Percentiles rank a stretch among this genome's conserved stretches.
phyloP scores from a whole-genome alignment of 179 eudicot species.

The Silene noctiflora region DNA sequence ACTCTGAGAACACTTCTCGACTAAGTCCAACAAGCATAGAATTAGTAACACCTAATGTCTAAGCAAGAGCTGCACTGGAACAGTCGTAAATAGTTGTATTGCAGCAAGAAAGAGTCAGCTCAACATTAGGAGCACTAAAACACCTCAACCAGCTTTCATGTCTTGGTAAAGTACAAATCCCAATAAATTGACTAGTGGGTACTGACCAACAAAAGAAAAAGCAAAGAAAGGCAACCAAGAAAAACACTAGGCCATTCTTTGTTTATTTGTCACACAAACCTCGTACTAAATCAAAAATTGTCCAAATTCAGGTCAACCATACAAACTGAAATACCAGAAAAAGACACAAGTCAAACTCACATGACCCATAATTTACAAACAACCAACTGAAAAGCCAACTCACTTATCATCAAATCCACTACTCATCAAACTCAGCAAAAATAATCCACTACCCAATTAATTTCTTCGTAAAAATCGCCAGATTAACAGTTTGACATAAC shows the following conservation, averaged over 20 bases:
- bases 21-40: conserved; percentile 1
- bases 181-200: conserved; percentile 22
- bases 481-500: conserved; percentile 8
- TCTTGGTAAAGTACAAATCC: conserved; percentile 15
- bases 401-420: not conserved
- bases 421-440: not conserved
- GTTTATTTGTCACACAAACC: conserved; percentile 25
- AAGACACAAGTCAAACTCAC: conserved; percentile 15
- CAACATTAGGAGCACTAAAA: conserved; percentile 5
- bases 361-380: conserved; percentile 21
- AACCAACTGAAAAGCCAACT: conserved; percentile 10
- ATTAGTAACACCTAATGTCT: not conserved
- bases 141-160: conserved; percentile 21
- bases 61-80: not conserved
- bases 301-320: conserved; percentile 23
- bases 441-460: not conserved
- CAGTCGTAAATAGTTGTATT: conserved; percentile 6
- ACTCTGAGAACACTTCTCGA: not conserved
- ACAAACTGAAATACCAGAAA: conserved; percentile 13
- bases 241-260: conserved; percentile 23
- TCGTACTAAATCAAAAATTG: conserved; percentile 26
- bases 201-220: conserved; percentile 21
- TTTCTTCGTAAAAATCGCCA: not conserved
- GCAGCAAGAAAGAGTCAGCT: conserved; percentile 10
- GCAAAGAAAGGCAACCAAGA: conserved; percentile 17